Evolutionary conservation across 176 grass and related monocot species (phyloP).

Genomic region (Oryza meyeriana): DNA sequence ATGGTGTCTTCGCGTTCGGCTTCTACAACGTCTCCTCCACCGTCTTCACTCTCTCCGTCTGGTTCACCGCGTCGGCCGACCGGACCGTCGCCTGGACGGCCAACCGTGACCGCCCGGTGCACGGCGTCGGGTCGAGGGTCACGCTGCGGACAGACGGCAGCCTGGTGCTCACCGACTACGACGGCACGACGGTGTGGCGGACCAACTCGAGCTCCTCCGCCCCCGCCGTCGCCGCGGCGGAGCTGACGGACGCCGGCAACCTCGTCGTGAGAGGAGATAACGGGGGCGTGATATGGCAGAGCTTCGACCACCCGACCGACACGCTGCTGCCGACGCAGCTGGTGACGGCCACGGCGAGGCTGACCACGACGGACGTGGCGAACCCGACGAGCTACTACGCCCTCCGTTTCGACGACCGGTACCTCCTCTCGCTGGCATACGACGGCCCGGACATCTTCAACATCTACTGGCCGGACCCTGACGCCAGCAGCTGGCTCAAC

Average conservation of each 20-base stretch:
- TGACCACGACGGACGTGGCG: slow-evolving; percentile 21
- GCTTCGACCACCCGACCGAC: slow-evolving; percentile 30
- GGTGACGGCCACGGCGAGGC: slow-evolving; percentile 15
- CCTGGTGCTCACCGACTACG: slow-evolving; percentile 18
- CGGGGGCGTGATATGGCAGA: slow-evolving; percentile 29
- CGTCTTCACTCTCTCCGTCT: slow-evolving; percentile 38
- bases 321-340: slow-evolving; percentile 22
- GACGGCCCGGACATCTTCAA: slow-evolving; percentile 29
- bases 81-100: slow-evolving; percentile 39
- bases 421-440: slow-evolving; percentile 31
- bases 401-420: slow-evolving; percentile 17
- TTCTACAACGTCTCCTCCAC: slow-evolving; percentile 37
- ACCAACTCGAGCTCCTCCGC: slow-evolving; percentile 3
- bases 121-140: slow-evolving; percentile 9
- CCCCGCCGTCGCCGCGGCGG: background rate
- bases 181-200: slow-evolving; percentile 16
- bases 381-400: slow-evolving; percentile 26
- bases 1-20: slow-evolving; percentile 24
- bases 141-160: slow-evolving; percentile 4
- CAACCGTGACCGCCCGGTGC: slow-evolving; percentile 15
- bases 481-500: slow-evolving; percentile 27
- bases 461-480: slow-evolving; percentile 37
- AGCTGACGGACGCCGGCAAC: slow-evolving; percentile 25
- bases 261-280: slow-evolving; percentile 3
- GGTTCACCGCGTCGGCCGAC: slow-evolving; percentile 24